Percentiles rank a stretch among this genome's conserved stretches.
Evolutionary conservation across 768 basidiomycete genomes (phyloP).

Genomic region (Steccherinum ochraceum): DNA sequence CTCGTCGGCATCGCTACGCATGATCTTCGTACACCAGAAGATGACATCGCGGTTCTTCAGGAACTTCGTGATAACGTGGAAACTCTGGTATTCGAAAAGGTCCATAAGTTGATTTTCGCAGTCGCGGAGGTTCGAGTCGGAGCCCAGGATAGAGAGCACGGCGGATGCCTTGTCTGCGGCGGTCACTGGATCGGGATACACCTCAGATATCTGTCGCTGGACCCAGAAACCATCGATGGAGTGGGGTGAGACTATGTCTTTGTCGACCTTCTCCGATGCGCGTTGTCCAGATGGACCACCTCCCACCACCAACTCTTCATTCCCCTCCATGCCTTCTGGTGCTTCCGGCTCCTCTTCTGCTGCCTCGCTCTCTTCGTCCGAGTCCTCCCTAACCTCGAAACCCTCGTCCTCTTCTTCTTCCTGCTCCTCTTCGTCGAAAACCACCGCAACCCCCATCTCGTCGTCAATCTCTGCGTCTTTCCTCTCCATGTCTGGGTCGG

Average conservation of each 20-base stretch:
- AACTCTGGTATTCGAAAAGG: slow-evolving; percentile 88
- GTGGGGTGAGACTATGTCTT: slow-evolving; percentile 82
- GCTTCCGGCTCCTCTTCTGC: slow-evolving; percentile 42
- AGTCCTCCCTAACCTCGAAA: slow-evolving; percentile 80
- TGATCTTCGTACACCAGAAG: slow-evolving; percentile 97
- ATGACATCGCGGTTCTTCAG: slow-evolving; percentile 94
- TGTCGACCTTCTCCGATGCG: slow-evolving; percentile 52
- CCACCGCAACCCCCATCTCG: slow-evolving; percentile 94
- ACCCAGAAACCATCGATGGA: slow-evolving; percentile 98
- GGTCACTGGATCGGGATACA: slow-evolving; percentile 92
- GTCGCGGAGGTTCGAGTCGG: slow-evolving; percentile 84
- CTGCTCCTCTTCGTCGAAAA: slow-evolving; percentile 96
- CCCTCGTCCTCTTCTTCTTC: slow-evolving; percentile 89
- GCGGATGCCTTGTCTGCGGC: slow-evolving; percentile 85
- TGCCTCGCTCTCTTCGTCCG: slow-evolving; percentile 69
- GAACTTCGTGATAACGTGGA: slow-evolving; percentile 84
- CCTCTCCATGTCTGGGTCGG: slow-evolving; percentile 72
- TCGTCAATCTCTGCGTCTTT: slow-evolving; percentile 91
- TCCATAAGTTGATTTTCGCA: slow-evolving; percentile 97
- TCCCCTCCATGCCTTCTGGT: slow-evolving; percentile 40
- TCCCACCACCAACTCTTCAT: slow-evolving; percentile 74
- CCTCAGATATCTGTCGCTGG: slow-evolving; percentile 84
- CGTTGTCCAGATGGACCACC: slow-evolving; percentile 41
- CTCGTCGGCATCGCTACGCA: slow-evolving; percentile 83
- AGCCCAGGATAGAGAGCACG: slow-evolving; percentile 80